phyloP scores from a whole-genome alignment of 1,139 yeast genomes.

The Yamadazyma aaseri region DNA sequence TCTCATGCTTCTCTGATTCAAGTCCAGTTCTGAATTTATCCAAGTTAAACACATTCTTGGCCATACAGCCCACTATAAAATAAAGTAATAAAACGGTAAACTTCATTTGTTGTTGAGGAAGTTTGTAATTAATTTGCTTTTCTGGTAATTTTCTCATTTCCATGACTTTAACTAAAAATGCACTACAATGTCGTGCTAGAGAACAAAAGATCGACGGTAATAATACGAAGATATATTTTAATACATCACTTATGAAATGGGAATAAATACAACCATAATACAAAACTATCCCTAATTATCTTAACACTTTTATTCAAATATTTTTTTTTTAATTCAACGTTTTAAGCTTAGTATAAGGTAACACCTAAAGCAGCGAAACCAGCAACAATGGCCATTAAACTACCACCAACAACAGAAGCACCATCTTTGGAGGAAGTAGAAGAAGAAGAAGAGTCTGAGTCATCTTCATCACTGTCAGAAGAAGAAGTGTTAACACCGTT shows the following conservation, averaged over 20 bases:
- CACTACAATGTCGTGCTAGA: neutral
- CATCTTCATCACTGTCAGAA: conserved; percentile 16
- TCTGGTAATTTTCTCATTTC: no score
- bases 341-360: conserved; percentile 50
- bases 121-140: no score
- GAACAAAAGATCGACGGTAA: neutral
- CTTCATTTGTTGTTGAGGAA: no score
- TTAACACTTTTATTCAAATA: neutral
- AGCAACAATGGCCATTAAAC: conserved; percentile 53
- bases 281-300: conserved; percentile 3
- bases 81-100: conserved; percentile 5
- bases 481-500: conserved; percentile 27
- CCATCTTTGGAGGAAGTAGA: conserved; percentile 25
- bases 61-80: conserved; percentile 8
- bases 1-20: conserved; percentile 12
- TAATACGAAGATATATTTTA: neutral
- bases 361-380: conserved; percentile 62
- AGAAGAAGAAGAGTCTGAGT: conserved; percentile 21
- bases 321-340: conserved; percentile 1
- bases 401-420: conserved; percentile 35
- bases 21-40: conserved; percentile 11
- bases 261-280: conserved; percentile 6
- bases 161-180: no score
- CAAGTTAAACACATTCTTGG: conserved; percentile 24
- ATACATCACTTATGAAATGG: conserved; percentile 3